phyloP scores from a whole-genome alignment of 2,329 filamentous ascomycete genomes.

The Zopfia rhizophila region DNA sequence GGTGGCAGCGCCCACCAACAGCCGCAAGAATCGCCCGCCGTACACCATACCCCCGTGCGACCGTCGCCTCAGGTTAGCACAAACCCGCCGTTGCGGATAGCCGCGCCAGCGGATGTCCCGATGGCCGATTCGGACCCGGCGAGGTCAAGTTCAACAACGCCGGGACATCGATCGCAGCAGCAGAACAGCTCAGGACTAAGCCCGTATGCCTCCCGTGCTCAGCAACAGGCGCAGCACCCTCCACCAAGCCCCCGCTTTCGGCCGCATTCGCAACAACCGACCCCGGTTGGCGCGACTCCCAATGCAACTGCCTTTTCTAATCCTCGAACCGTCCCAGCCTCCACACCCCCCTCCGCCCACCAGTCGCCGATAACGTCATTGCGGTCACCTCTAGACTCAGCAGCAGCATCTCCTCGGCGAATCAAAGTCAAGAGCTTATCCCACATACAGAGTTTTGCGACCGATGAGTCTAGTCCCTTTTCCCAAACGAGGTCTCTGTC shows the following conservation, averaged over 20 bases:
- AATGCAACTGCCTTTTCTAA: slow-evolving; percentile 29
- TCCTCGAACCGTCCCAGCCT: slow-evolving; percentile 36
- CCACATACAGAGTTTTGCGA: slow-evolving; percentile 90
- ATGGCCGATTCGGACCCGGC: slow-evolving; percentile 52
- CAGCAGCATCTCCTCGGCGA: slow-evolving; percentile 61
- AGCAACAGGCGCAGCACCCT: slow-evolving; percentile 32
- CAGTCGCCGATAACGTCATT: slow-evolving; percentile 39
- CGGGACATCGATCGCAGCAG: slow-evolving; percentile 39
- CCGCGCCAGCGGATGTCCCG: slow-evolving; percentile 44
- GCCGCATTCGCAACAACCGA: slow-evolving; percentile 46
- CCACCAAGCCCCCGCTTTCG: slow-evolving; percentile 49
- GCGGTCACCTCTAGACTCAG: slow-evolving; percentile 41
- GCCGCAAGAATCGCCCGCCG: slow-evolving; percentile 48
- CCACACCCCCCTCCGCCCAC: slow-evolving; percentile 37
- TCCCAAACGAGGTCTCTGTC: slow-evolving; percentile 58
- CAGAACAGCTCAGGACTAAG: slow-evolving; percentile 29
- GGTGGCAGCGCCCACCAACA: slow-evolving; percentile 56
- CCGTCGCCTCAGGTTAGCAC: slow-evolving; percentile 41
- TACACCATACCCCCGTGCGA: slow-evolving; percentile 46
- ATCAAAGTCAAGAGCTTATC: slow-evolving; percentile 89
- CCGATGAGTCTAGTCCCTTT: slow-evolving; percentile 74
- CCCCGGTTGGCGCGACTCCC: slow-evolving; percentile 32
- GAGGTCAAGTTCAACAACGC: slow-evolving; percentile 40
- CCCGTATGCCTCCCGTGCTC: slow-evolving; percentile 25
- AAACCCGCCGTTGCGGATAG: slow-evolving; percentile 37